A percentile compares a stretch with the other conserved stretches of the same genome.
phyloP scores from a whole-genome alignment of 2,329 filamentous ascomycete genomes.

The Cryphonectria carpinicola region DNA sequence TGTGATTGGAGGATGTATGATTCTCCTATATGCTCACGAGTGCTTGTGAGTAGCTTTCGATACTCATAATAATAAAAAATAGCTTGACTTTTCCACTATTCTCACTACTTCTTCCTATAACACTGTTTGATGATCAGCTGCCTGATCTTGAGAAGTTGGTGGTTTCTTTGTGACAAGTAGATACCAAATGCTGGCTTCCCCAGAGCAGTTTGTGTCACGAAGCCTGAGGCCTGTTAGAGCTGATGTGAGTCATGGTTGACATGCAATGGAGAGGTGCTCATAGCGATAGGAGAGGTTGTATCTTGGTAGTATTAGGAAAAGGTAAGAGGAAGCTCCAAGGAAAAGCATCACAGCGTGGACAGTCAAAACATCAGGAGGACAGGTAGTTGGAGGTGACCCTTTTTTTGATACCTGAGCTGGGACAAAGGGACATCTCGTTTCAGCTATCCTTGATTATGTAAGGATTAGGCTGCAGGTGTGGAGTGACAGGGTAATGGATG shows the following conservation, averaged over 20 bases:
- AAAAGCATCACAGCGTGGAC: not conserved
- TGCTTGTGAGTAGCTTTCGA: not conserved
- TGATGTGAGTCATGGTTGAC: not conserved
- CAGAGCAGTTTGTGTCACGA: not conserved
- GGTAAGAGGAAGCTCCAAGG: not conserved
- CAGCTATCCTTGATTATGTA: not conserved
- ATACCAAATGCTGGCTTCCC: not conserved
- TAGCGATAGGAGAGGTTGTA: not conserved
- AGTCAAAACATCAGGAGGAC: not conserved
- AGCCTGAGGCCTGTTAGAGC: not conserved
- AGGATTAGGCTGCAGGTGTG: not conserved
- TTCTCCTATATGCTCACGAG: not conserved
- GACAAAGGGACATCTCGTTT: too few species aligned
- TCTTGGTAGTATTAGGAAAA: not conserved
- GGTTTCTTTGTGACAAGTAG: not conserved
- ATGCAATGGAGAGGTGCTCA: not conserved
- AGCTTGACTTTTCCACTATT: not conserved
- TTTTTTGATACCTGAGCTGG: not conserved
- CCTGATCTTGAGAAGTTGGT: not conserved
- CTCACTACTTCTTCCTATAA: not conserved
- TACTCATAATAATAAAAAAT: not conserved
- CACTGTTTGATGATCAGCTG: not conserved
- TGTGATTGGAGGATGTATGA: not conserved
- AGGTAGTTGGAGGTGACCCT: not conserved
- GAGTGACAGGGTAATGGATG: not conserved